Base-by-base conservation (phyloP, 106 monocot genomes). In the Acorus gramineus region DNA sequence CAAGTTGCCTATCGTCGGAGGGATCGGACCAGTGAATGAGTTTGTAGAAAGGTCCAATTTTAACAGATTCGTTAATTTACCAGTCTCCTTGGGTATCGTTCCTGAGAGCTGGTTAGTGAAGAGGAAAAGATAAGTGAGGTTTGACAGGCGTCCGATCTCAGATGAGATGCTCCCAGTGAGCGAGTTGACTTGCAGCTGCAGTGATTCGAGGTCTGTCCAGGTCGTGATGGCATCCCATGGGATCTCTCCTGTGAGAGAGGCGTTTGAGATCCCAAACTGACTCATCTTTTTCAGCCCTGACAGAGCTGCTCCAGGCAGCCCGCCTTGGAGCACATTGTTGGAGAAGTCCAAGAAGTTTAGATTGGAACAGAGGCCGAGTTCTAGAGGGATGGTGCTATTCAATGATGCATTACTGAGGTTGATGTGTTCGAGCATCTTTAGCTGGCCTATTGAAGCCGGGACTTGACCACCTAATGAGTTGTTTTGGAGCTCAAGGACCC, bases 341-440 rank as follows among this genome's bases (percentile, higher is more conserved):
- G 85, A 82, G 2, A 89, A 50, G 2, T 82, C 79, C 0, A 89
- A 4, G 55, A 56, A 85, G 42, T 7, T 63, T 49, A 90, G 77
- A 12, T 78, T 73, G 4, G 71, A 68, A 11, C 82, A 83, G 0
- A n/a, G 11, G 5, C 89, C 80, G 3, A 89, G 79, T 11, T 85
- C 85, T 0, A 64, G 11, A 3, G 85, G 89, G 43, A 90, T 64
- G 4, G 59, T 64, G 42, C 82, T 82, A 14, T 80, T 78, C 55
- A 89, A 42, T 4, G 10, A 10, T 3, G 77, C 46, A 0, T 4
- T 6, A 2, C 61, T 71, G 2, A 89, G 49, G 42, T 69, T 67
- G 3, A 89, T 53, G 8, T 49, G 9, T 49, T 89, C 63, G 2
- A 89, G 79, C 14, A 56, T 50, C 10, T 44, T 8, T 10, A 89